These are phyloP conservation scores for Sicyos edulis DNA, from an alignment of 306 rosid genomes.

Conservation along the genomic window DNA sequence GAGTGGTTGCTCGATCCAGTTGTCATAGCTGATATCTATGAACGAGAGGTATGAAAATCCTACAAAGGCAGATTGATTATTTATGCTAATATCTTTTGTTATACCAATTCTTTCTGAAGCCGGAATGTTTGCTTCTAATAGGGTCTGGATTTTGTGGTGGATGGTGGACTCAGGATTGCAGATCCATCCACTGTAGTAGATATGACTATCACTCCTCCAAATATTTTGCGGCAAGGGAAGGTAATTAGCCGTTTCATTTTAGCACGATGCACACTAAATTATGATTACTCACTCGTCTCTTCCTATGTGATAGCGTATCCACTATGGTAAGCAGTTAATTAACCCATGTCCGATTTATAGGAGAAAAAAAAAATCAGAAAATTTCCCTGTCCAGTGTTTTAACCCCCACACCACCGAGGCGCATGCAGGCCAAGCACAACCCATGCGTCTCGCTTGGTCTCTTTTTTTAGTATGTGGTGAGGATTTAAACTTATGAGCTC, in stretches of 20 bases:
- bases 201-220: constrained; percentile 74
- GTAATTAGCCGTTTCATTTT: constrained; percentile 28
- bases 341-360: too few species aligned
- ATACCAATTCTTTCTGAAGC: neutral
- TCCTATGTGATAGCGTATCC: neutral
- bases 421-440: too few species aligned
- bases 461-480: too few species aligned
- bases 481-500: too few species aligned
- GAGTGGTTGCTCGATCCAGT: constrained; percentile 90
- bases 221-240: constrained; percentile 80
- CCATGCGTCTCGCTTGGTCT: too few species aligned
- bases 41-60: constrained; percentile 67
- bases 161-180: constrained; percentile 83
- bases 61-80: constrained; percentile 8
- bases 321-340: neutral
- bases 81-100: constrained; percentile 1
- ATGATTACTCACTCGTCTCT: neutral
- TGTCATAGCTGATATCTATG: constrained; percentile 71
- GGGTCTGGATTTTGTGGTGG: constrained; percentile 96
- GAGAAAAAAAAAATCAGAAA: too few species aligned
- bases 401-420: too few species aligned
- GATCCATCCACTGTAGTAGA: constrained; percentile 93
- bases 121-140: constrained; percentile 22
- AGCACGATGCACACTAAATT: neutral
- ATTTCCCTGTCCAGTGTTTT: too few species aligned